phyloP scores from a whole-genome alignment of 371 early-diverging fungal species.

The Mortierella sp. region DNA sequence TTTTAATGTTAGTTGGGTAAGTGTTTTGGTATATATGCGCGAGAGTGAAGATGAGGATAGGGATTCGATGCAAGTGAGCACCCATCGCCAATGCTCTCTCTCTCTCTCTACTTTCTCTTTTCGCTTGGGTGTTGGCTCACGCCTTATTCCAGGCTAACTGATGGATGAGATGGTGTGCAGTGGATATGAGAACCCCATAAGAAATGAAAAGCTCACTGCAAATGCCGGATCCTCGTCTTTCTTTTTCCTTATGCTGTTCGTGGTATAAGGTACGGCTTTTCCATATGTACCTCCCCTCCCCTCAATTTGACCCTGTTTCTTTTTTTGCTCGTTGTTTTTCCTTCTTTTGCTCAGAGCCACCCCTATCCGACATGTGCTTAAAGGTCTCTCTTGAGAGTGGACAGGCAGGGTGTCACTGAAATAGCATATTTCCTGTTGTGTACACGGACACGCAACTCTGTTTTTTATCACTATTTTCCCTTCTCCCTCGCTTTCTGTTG shows the following conservation, averaged over 20 bases:
- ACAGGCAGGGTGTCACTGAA: background rate
- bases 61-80: slow-evolving; percentile 5
- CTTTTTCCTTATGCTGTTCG: background rate
- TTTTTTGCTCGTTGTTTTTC: background rate
- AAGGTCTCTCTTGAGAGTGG: background rate
- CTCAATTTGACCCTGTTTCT: background rate
- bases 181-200: background rate
- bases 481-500: slow-evolving; percentile 8
- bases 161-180: background rate
- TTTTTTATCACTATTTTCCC: background rate
- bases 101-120: slow-evolving; percentile 3
- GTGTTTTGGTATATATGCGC: background rate
- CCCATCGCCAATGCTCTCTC: slow-evolving; percentile 1
- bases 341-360: slow-evolving; percentile 5
- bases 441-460: slow-evolving; percentile 13
- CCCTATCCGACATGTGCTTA: slow-evolving; percentile 3
- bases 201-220: background rate
- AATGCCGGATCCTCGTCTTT: background rate
- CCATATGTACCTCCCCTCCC: background rate
- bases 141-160: background rate
- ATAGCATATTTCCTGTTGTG: background rate
- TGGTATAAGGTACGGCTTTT: background rate
- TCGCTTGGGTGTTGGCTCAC: background rate
- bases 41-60: background rate
- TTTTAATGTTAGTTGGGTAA: background rate